phyloP scores from a whole-genome alignment of 306 rosid species.

The Arachis hypogaea region DNA sequence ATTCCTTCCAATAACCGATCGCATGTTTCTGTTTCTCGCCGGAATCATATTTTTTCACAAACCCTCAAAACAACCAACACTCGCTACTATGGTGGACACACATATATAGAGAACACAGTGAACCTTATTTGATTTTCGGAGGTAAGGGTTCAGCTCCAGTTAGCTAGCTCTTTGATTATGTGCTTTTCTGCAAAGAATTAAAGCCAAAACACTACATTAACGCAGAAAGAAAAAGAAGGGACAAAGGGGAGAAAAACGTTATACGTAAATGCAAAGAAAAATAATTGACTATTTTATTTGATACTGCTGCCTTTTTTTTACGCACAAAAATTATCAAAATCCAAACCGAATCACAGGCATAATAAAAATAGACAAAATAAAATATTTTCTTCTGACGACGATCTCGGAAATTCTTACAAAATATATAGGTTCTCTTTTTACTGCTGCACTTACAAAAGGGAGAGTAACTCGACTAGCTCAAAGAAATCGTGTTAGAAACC shows the following conservation, averaged over 20 bases:
- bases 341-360: slow-evolving; percentile 16
- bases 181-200: not conserved
- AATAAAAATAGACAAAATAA: not conserved
- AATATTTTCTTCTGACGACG: slow-evolving; percentile 42
- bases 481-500: slow-evolving; percentile 18
- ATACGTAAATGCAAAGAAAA: slow-evolving; percentile 29
- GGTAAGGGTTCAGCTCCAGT: not conserved
- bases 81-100: no score
- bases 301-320: slow-evolving; percentile 35
- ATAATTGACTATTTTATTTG: slow-evolving; percentile 36
- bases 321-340: slow-evolving; percentile 32
- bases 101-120: not conserved
- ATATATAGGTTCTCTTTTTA: slow-evolving; percentile 26
- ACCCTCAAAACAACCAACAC: slow-evolving; percentile 24
- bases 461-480: not conserved
- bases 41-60: slow-evolving; percentile 53
- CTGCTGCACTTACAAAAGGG: not conserved
- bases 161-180: slow-evolving; percentile 5
- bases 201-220: slow-evolving; percentile 1
- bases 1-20: slow-evolving; percentile 54
- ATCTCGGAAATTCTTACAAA: slow-evolving; percentile 59
- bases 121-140: not conserved
- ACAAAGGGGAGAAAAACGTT: not conserved
- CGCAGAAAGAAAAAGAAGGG: slow-evolving; percentile 9
- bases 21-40: slow-evolving; percentile 51